Base-by-base conservation (phyloP, 2,329 filamentous ascomycete genomes). In the Botrytis elliptica region DNA sequence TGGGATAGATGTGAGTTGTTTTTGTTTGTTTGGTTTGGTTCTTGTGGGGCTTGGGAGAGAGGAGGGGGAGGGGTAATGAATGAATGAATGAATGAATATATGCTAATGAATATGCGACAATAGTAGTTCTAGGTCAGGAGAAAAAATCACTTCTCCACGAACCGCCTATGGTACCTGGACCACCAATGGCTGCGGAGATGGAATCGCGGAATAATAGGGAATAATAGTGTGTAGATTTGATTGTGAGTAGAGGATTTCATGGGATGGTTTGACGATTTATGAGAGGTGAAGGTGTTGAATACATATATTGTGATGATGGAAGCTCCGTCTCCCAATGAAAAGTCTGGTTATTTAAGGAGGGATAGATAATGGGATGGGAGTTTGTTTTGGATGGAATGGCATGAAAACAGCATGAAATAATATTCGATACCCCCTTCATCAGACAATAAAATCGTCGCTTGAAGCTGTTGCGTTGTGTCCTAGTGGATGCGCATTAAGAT, bases 1-100 rank as follows among this genome's bases (percentile, higher is more conserved):
- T 81, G 78, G 71, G 74, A 81, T 63, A 75, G 80, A 77, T 70
- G 80, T 81, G 62, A 76, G 80, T 77, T 38, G 9, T 71, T 3
- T 22, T 44, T 42, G 49, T 68, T 49, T 52, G 12, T 42, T 49
- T 44, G 12, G 33, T 63, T 64, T 20, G 3, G 14, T 29, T 29
- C 29, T 29, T 29, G 29, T 29, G 29, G 29, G 29, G 29, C 29
- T 29, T 29, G 29, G 29, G 29, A 29, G 29, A 29, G 29, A 25
- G 16, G 6, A n/a, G 46, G n/a, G 16, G 12, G 44, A 8, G n/a
- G 22, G 22, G 8, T 4, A 46, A 46, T 20, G 40, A 42, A 42
- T 42, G 40, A 42, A 42, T 36, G 29, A 29, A 36, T 36, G 1
- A 49, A 20, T 22, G n/a, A 29, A 72, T 33, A 44, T 29, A 42